Conservation (phyloP, 768 basidiomycete genomes). For the Boletellus ananiceps region DNA sequence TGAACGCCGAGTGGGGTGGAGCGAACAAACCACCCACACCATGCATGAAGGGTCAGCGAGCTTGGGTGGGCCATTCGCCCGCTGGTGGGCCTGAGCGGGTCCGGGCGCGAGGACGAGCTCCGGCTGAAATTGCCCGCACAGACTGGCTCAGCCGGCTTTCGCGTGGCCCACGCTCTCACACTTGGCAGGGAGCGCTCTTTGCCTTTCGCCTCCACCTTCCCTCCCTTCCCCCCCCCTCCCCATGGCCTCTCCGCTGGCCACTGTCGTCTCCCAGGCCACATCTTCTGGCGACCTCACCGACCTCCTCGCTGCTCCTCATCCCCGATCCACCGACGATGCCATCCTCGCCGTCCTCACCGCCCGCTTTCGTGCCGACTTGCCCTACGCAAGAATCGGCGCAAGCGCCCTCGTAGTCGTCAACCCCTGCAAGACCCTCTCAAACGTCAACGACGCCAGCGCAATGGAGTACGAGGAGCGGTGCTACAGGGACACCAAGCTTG, state of each 20-base stretch:
- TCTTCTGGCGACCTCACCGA: conserved; percentile 47
- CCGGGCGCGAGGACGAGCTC: too few relatives aligned
- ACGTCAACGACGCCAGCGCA: conserved; percentile 52
- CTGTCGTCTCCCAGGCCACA: conserved; percentile 34
- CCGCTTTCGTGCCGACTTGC: conserved; percentile 55
- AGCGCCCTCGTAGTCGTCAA: conserved; percentile 55
- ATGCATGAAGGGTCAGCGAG: too few relatives aligned
- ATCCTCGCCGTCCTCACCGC: conserved; percentile 51
- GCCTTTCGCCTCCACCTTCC: conserved; percentile 7
- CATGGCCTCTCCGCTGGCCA: conserved; percentile 39
- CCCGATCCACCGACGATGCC: conserved; percentile 54
- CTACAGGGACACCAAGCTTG: conserved; percentile 49
- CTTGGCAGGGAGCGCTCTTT: not conserved
- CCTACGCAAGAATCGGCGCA: conserved; percentile 48
- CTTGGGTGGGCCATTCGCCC: too few relatives aligned
- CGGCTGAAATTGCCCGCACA: too few relatives aligned
- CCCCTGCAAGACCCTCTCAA: conserved; percentile 54
- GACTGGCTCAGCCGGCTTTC: not conserved
- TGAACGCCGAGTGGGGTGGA: too few relatives aligned
- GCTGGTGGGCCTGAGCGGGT: too few relatives aligned
- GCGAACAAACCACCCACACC: too few relatives aligned
- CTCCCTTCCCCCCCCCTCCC: conserved; percentile 6
- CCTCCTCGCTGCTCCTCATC: conserved; percentile 37
- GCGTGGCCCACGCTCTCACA: conserved; percentile 3
- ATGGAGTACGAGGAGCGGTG: conserved; percentile 52